phyloP scores from a whole-genome alignment of 768 basidiomycete species.

The Naganishia vishniacii region DNA sequence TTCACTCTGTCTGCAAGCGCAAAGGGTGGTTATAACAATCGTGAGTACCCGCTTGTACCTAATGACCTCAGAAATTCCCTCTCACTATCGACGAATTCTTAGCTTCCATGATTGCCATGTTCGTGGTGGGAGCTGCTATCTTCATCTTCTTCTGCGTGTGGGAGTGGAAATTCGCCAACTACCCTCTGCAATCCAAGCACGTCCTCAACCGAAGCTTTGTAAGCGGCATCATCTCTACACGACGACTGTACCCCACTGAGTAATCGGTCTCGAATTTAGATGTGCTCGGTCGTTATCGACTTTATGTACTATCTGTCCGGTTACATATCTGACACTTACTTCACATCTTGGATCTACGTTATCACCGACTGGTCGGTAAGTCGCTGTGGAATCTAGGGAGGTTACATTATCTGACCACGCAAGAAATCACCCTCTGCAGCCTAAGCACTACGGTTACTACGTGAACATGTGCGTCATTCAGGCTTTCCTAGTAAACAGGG shows the following conservation, averaged over 20 bases:
- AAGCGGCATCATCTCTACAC: conserved; percentile 34
- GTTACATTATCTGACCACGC: too few relatives aligned
- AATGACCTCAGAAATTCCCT: background rate
- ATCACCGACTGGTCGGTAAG: conserved; percentile 46
- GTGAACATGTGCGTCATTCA: conserved; percentile 7
- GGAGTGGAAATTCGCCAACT: conserved; percentile 47
- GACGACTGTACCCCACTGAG: background rate
- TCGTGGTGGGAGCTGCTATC: conserved; percentile 53
- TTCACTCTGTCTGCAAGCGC: conserved; percentile 40
- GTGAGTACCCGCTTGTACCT: conserved; percentile 19
- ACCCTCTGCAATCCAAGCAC: conserved; percentile 49
- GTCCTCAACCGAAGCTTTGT: conserved; percentile 50
- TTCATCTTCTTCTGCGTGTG: conserved; percentile 48
- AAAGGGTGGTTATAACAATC: conserved; percentile 36
- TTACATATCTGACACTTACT: conserved; percentile 33
- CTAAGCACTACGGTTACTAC: conserved; percentile 33
- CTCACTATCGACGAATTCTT: conserved; percentile 20
- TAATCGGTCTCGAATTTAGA: conserved; percentile 32
- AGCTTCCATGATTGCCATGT: conserved; percentile 51
- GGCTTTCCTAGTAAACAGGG: background rate
- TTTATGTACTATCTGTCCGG: conserved; percentile 39
- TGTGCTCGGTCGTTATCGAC: conserved; percentile 36
- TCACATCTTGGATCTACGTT: conserved; percentile 41
- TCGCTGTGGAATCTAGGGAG: too few relatives aligned
- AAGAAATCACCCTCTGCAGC: too few relatives aligned